Evolutionary conservation across 192 early-diverging fungal species (phyloP).

Genomic region (Piromyces finnis): DNA sequence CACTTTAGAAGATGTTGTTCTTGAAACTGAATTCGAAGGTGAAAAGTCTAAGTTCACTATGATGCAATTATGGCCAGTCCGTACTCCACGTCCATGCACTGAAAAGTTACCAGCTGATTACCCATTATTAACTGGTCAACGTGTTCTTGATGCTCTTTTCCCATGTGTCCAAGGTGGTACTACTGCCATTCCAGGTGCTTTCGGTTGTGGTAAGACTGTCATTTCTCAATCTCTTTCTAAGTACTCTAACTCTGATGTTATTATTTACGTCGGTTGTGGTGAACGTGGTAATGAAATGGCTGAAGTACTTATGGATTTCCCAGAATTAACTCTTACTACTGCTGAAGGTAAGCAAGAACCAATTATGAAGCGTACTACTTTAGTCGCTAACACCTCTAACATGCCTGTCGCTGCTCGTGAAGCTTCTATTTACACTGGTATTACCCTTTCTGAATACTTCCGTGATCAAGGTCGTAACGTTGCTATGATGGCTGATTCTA

Average conservation of each 20-base stretch:
- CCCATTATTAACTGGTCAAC: constrained; percentile 93
- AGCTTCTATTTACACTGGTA: constrained; percentile 99
- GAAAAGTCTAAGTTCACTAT: constrained; percentile 79
- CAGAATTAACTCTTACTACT: constrained; percentile 16
- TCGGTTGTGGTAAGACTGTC: constrained; percentile 99
- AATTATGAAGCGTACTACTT: constrained; percentile 98
- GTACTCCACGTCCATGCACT: constrained; percentile 80
- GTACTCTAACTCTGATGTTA: constrained; percentile 99
- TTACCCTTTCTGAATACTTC: constrained; percentile 99
- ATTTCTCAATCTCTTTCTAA: constrained; percentile 99
- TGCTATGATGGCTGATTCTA: constrained; percentile 99
- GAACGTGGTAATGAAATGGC: constrained; percentile 99
- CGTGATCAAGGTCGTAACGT: constrained; percentile 98
- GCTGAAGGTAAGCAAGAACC: constrained; percentile 88
- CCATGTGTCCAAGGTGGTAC: constrained; percentile 99
- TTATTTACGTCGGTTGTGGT: constrained; percentile 89
- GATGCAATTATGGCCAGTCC: constrained; percentile 96
- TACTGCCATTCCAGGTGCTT: constrained; percentile 97
- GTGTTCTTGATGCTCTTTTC: constrained; percentile 96
- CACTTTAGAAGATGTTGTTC: constrained; percentile 73
- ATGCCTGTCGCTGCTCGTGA: constrained; percentile 99
- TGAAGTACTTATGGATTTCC: constrained; percentile 99
- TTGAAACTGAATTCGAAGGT: constrained; percentile 97
- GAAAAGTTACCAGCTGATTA: constrained; percentile 91
- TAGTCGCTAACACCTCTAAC: constrained; percentile 99